Conservation (phyloP, 345 rosid genomes). For the Linum usitatissimum region DNA sequence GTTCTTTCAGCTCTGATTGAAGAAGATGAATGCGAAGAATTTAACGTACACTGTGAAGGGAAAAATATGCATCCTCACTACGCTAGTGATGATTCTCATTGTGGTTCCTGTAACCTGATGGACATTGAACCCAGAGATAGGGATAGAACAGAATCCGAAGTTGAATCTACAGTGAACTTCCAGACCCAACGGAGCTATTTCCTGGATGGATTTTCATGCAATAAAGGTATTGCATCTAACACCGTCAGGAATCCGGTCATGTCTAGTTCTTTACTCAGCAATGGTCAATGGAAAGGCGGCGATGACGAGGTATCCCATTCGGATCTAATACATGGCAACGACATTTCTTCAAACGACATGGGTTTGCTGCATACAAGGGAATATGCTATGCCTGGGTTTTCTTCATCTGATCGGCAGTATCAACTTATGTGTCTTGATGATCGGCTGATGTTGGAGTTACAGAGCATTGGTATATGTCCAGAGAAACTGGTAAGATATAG, state of each 20-base stretch:
- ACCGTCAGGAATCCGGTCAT: slow-evolving; percentile 48
- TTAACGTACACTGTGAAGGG: slow-evolving; percentile 45
- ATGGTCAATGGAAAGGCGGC: slow-evolving; percentile 63
- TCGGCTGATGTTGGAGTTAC: slow-evolving; percentile 69
- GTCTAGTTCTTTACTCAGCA: slow-evolving; percentile 58
- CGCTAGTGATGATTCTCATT: slow-evolving; percentile 92
- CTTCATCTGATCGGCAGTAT: slow-evolving; percentile 54
- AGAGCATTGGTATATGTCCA: slow-evolving; percentile 73
- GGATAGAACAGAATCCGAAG: slow-evolving; percentile 92
- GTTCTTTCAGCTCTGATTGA: slow-evolving; percentile 87
- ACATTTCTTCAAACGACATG: slow-evolving; percentile 51
- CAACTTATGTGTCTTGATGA: slow-evolving; percentile 66
- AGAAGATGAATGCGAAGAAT: slow-evolving; percentile 84
- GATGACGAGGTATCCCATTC: slow-evolving; percentile 51
- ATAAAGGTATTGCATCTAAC: slow-evolving; percentile 56
- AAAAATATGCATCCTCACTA: slow-evolving; percentile 60
- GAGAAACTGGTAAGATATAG: slow-evolving; percentile 57
- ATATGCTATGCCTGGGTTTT: slow-evolving; percentile 27
- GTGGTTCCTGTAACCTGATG: slow-evolving; percentile 82
- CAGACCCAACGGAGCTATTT: slow-evolving; percentile 53
- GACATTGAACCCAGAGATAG: slow-evolving; percentile 74
- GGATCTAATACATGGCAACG: slow-evolving; percentile 45
- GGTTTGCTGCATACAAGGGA: slow-evolving; percentile 48
- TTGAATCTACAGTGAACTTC: slow-evolving; percentile 63
- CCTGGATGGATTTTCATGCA: slow-evolving; percentile 57